A percentile compares a stretch with the other conserved stretches of the same genome.
Conservation (phyloP, 495 filamentous ascomycete species). For the Penicillium paxilli region DNA sequence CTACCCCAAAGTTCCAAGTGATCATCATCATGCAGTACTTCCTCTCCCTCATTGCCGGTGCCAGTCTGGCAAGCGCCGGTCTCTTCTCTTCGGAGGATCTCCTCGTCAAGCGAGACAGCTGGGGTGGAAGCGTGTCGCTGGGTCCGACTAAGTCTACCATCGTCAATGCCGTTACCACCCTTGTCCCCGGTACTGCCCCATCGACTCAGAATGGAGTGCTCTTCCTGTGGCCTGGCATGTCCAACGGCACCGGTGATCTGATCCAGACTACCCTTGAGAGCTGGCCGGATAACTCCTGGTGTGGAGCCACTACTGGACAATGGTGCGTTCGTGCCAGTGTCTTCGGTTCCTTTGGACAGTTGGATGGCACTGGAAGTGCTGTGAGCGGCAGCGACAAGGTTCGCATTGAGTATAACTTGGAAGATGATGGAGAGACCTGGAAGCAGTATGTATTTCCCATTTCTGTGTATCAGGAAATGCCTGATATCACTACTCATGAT, state of each 20-base stretch:
- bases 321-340: constrained; percentile 44
- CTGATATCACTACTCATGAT: too few relatives aligned
- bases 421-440: constrained; percentile 34
- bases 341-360: constrained; percentile 40
- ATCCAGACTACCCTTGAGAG: constrained; percentile 40
- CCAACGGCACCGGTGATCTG: constrained; percentile 44
- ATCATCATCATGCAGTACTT: constrained; percentile 6
- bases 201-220: constrained; percentile 36
- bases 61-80: constrained; percentile 8
- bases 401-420: constrained; percentile 35
- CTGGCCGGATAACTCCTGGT: constrained; percentile 36
- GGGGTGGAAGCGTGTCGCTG: constrained; percentile 41
- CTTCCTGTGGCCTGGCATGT: constrained; percentile 47
- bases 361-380: constrained; percentile 26
- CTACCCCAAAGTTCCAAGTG: background rate
- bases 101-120: constrained; percentile 27
- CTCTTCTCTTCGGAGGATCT: background rate
- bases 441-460: constrained; percentile 23
- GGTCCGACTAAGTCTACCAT: constrained; percentile 41
- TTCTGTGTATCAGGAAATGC: background rate
- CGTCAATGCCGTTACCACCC: constrained; percentile 41
- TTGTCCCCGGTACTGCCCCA: constrained; percentile 38
- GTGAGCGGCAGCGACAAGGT: constrained; percentile 33
- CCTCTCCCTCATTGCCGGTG: constrained; percentile 2
- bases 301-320: constrained; percentile 31